Percentiles rank a stretch among this genome's conserved stretches.
phyloP scores from a whole-genome alignment of 495 filamentous ascomycete genomes.

The Durotheca rogersii region DNA sequence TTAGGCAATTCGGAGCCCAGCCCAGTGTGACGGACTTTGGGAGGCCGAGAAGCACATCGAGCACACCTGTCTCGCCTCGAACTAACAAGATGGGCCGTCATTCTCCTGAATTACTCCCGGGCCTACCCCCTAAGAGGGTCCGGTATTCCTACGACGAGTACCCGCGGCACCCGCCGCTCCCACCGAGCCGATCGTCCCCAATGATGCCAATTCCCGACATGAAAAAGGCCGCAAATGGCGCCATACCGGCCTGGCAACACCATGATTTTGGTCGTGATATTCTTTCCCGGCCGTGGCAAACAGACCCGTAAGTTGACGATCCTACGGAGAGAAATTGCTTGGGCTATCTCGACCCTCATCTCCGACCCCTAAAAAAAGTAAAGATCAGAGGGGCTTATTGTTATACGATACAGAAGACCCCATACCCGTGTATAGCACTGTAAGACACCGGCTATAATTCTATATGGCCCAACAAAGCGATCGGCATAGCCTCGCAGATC shows the following conservation, averaged over 20 bases:
- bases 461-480: no score
- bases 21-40: constrained; percentile 33
- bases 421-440: constrained; percentile 69
- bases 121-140: constrained; percentile 43
- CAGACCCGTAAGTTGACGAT: constrained; percentile 61
- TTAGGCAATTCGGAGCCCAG: constrained; percentile 36
- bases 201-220: constrained; percentile 40
- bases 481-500: no score
- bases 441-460: constrained; percentile 51
- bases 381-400: no score
- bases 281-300: constrained; percentile 58
- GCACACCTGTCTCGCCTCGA: constrained; percentile 47
- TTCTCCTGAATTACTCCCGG: constrained; percentile 31
- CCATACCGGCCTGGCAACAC: constrained; percentile 40
- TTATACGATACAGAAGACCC: constrained; percentile 56
- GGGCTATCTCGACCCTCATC: no score
- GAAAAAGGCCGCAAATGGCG: constrained; percentile 21
- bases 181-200: constrained; percentile 26
- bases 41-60: constrained; percentile 43
- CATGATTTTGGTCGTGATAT: constrained; percentile 50
- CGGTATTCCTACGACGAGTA: constrained; percentile 46
- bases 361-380: no score
- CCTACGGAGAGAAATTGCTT: no score
- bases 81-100: constrained; percentile 38
- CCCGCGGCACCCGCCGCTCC: constrained; percentile 35